Evolutionary conservation across 371 early-diverging fungal genomes (phyloP).

Genomic region (Mortierella sp.): DNA sequence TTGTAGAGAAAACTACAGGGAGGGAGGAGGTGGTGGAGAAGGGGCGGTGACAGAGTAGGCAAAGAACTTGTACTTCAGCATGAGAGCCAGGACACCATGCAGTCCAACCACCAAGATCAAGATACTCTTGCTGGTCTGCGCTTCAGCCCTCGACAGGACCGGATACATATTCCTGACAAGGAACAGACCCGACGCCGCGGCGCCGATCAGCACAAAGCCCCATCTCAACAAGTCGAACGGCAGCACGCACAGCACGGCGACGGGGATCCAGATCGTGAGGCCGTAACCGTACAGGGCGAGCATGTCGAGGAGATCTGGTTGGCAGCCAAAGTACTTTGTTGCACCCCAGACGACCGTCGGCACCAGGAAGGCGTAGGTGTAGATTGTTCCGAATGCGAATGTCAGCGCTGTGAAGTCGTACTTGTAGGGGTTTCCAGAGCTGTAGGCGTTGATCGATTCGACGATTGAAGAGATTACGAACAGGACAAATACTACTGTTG

Average conservation of each 20-base stretch:
- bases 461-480: conserved; percentile 94
- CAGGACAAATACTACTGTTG: conserved; percentile 91
- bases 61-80: conserved; percentile 89
- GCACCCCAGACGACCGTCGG: conserved; percentile 85
- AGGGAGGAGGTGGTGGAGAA: not conserved
- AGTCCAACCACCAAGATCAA: conserved; percentile 73
- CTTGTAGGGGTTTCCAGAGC: conserved; percentile 63
- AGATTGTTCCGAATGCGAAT: conserved; percentile 84
- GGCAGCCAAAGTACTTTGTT: conserved; percentile 87
- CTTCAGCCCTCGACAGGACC: conserved; percentile 71
- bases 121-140: conserved; percentile 76
- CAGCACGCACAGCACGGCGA: conserved; percentile 72
- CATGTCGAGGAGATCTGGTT: conserved; percentile 85
- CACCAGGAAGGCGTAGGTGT: conserved; percentile 81
- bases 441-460: conserved; percentile 82
- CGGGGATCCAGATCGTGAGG: conserved; percentile 92
- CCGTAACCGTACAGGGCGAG: conserved; percentile 93
- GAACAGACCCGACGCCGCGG: conserved; percentile 29
- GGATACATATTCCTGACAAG: conserved; percentile 70
- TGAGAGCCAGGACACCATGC: conserved; percentile 80
- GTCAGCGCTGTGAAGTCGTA: conserved; percentile 89
- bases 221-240: conserved; percentile 31
- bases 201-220: conserved; percentile 26
- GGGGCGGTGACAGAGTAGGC: conserved; percentile 8
- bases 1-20: not conserved